Evolutionary conservation across 1,284 basidiomycete species (phyloP).

Genomic region (Pseudozyma flocculosa): DNA sequence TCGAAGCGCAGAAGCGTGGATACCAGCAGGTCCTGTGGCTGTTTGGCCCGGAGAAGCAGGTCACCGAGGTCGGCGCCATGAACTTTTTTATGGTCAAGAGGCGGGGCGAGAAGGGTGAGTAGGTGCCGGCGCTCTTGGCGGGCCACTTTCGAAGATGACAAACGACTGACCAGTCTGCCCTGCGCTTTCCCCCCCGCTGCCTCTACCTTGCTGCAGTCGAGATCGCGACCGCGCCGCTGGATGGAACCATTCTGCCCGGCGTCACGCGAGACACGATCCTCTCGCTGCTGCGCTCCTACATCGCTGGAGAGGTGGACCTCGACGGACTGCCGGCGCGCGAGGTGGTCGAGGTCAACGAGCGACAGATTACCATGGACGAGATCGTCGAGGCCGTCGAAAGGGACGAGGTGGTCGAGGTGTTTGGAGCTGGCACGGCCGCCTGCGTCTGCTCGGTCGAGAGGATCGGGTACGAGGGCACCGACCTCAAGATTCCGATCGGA

Average conservation of each 20-base stretch:
- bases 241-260: constrained; percentile 85
- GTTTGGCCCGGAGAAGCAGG: constrained; percentile 29
- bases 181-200: too few species aligned
- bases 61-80: constrained; percentile 45
- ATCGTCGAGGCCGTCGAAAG: constrained; percentile 20
- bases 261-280: constrained; percentile 85
- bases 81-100: constrained; percentile 30
- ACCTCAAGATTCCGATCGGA: constrained; percentile 30
- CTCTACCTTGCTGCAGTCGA: constrained; percentile 1
- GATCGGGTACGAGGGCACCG: constrained; percentile 31
- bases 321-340: constrained; percentile 31
- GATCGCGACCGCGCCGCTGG: constrained; percentile 61
- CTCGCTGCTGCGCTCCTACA: constrained; percentile 69
- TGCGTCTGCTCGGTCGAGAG: constrained; percentile 40
- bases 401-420: constrained; percentile 28
- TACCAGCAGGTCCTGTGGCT: constrained; percentile 42
- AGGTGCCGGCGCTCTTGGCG: neutral
- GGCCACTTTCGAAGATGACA: too few species aligned
- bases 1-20: constrained; percentile 30
- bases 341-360: constrained; percentile 21
- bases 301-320: constrained; percentile 62
- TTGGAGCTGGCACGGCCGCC: constrained; percentile 39
- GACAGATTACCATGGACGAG: constrained; percentile 39
- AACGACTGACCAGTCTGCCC: too few species aligned
- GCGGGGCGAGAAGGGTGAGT: constrained; percentile 4